Evolutionary conservation across 352 stramenopile species (phyloP).

Genomic region (Phytophthora fragariaefolia): DNA sequence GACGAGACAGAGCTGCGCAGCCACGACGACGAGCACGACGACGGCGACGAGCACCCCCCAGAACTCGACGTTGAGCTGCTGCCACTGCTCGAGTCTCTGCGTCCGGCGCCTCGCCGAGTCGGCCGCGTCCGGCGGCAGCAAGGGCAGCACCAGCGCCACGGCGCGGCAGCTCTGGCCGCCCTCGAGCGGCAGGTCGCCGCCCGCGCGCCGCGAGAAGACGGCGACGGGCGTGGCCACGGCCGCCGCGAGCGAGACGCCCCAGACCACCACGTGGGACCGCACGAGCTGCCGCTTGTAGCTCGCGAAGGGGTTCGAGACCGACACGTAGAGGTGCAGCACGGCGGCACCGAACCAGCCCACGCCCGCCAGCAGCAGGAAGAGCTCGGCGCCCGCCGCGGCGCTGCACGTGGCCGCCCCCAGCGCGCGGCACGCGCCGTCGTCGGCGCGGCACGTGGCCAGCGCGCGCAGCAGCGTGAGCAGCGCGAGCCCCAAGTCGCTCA

Average conservation of each 20-base stretch:
- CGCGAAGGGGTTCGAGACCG: slow-evolving; percentile 76
- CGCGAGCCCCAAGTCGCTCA: slow-evolving; percentile 66
- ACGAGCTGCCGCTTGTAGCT: slow-evolving; percentile 72
- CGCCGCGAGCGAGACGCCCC: slow-evolving; percentile 51
- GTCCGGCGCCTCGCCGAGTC: slow-evolving; percentile 13
- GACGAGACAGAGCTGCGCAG: slow-evolving; percentile 63
- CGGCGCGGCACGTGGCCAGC: slow-evolving; percentile 47
- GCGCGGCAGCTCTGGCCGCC: too few relatives aligned
- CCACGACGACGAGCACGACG: slow-evolving; percentile 65
- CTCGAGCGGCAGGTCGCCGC: too few relatives aligned
- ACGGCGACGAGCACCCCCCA: slow-evolving; percentile 66
- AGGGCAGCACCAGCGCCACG: slow-evolving; percentile 52
- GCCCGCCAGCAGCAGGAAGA: slow-evolving; percentile 66
- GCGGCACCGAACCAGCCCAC: slow-evolving; percentile 75
- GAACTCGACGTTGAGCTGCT: slow-evolving; percentile 63
- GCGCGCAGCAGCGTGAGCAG: slow-evolving; percentile 54
- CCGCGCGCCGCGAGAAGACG: slow-evolving; percentile 47
- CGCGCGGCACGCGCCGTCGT: slow-evolving; percentile 41
- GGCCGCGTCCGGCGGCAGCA: slow-evolving; percentile 49
- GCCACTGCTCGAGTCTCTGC: slow-evolving; percentile 53
- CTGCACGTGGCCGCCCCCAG: slow-evolving; percentile 50
- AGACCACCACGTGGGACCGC: slow-evolving; percentile 63
- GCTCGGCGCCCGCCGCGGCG: slow-evolving; percentile 48
- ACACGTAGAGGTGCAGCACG: slow-evolving; percentile 78
- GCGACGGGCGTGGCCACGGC: slow-evolving; percentile 48